Evolutionary conservation across 2,329 filamentous ascomycete genomes (phyloP), one percentile per base, ranked within the genome.

Genomic region (Basipetospora chlamydospora): DNA sequence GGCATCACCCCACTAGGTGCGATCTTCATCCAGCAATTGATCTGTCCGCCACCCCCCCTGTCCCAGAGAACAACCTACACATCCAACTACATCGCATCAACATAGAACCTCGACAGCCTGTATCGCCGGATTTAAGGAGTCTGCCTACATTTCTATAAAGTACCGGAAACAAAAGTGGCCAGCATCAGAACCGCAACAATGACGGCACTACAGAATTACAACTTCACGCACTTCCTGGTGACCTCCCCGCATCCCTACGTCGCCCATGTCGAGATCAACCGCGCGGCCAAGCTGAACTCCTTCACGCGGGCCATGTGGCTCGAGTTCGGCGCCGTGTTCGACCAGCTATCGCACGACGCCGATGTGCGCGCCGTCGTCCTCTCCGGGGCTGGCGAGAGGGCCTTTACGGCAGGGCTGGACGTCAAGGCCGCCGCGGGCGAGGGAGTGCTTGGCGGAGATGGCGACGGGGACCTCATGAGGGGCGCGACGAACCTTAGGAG

Each of bases 201-300:
- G 36, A 28, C 34, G 11, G 18, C 36, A 5, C 30, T 33, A 29
- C 21, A 23, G 15, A 33, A 71, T 52, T 45, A 57, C 26, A 44
- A 46, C 25, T 78, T 73, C 59, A 62, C 77, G 46, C 66, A 81
- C 64, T 86, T 85, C 68, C 73, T 76, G 45, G 66, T 92, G 46
- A 74, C 70, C n/a, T 76, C 75, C 28, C 83, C 86, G 0, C 50
- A 61, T 26, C 68, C 78, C 49, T 76, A 76, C 61, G 78, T 95
- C 33, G 82, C 78, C n/a, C 84, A 93, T 54, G 80, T 96, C 41
- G 80, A 95, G 59, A 93, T 93, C 60, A 87, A 92, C 63, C 73
- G 87, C 1, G 75, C 87, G 1, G 58, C 73, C 45, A 94, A 93
- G 63, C 64, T 95, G 55, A 96, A 96, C 56, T 77, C 87, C 44